Conservation (phyloP, 306 rosid species). For the Castanopsis chinensis region DNA sequence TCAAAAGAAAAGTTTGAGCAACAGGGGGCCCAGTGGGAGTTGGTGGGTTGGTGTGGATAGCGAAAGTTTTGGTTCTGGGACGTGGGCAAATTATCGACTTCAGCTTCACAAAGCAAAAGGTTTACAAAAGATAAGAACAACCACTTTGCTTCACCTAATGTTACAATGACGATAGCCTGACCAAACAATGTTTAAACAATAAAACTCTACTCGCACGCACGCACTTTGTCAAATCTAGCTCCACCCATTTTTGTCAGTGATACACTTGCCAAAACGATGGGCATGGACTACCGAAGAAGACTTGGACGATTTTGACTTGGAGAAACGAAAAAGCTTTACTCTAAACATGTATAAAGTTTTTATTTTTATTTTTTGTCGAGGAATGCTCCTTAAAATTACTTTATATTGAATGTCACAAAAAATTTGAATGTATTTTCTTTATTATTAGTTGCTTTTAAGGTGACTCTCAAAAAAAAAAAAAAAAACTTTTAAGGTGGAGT, state of each 20-base stretch:
- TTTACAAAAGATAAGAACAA: neutral
- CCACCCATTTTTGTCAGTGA: neutral
- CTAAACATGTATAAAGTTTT: too few species aligned
- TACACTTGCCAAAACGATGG: neutral
- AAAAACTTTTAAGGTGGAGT: too few species aligned
- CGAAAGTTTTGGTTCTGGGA: neutral
- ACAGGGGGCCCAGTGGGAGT: slow-evolving; percentile 6
- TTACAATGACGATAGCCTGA: neutral
- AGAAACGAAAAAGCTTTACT: too few species aligned
- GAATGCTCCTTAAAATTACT: too few species aligned
- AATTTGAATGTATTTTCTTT: too few species aligned
- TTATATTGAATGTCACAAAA: too few species aligned
- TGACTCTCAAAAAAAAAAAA: too few species aligned
- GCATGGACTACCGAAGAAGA: too few species aligned
- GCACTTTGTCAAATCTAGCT: neutral
- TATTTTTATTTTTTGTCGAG: too few species aligned
- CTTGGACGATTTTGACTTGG: too few species aligned
- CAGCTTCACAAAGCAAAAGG: neutral
- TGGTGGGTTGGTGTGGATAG: slow-evolving; percentile 26
- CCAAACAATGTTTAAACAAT: neutral
- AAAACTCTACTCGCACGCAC: too few species aligned
- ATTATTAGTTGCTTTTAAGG: too few species aligned
- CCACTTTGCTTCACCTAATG: neutral
- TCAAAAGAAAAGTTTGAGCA: neutral
- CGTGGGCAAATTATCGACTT: neutral